phyloP scores from a whole-genome alignment of 805 yeast species.

The Teunomyces tritomae region DNA sequence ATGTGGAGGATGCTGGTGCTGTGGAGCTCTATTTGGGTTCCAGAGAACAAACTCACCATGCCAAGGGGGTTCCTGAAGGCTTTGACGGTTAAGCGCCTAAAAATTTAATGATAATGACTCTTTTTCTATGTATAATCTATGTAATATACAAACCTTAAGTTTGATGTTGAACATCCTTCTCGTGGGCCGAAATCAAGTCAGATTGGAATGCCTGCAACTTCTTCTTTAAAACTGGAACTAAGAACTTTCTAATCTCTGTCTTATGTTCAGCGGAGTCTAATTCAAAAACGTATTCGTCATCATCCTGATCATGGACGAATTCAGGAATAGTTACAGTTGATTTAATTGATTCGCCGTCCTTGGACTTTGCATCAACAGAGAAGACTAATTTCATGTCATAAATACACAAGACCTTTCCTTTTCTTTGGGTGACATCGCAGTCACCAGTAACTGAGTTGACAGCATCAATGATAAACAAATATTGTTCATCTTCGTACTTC shows the following conservation, averaged over 20 bases:
- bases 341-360: slow-evolving; percentile 27
- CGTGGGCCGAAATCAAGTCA: slow-evolving; percentile 61
- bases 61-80: slow-evolving; percentile 86
- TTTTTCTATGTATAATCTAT: not conserved
- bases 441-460: slow-evolving; percentile 58
- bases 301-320: slow-evolving; percentile 74
- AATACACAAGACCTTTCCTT: slow-evolving; percentile 75
- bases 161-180: slow-evolving; percentile 59
- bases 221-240: slow-evolving; percentile 51
- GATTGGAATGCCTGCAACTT: slow-evolving; percentile 58
- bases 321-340: slow-evolving; percentile 54
- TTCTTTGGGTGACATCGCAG: slow-evolving; percentile 81
- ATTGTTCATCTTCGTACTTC: slow-evolving; percentile 21
- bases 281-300: slow-evolving; percentile 57
- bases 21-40: slow-evolving; percentile 41
- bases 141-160: slow-evolving; percentile 14
- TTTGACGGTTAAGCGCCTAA: slow-evolving; percentile 38
- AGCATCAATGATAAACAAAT: slow-evolving; percentile 28
- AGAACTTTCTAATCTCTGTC: slow-evolving; percentile 43
- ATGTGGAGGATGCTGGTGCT: slow-evolving; percentile 52
- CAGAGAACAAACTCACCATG: slow-evolving; percentile 56
- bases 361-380: slow-evolving; percentile 34
- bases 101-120: not conserved
- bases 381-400: slow-evolving; percentile 62
- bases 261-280: slow-evolving; percentile 38